Base-by-base conservation (phyloP, 495 filamentous ascomycete genomes). In the Annulohypoxylon stygium region DNA sequence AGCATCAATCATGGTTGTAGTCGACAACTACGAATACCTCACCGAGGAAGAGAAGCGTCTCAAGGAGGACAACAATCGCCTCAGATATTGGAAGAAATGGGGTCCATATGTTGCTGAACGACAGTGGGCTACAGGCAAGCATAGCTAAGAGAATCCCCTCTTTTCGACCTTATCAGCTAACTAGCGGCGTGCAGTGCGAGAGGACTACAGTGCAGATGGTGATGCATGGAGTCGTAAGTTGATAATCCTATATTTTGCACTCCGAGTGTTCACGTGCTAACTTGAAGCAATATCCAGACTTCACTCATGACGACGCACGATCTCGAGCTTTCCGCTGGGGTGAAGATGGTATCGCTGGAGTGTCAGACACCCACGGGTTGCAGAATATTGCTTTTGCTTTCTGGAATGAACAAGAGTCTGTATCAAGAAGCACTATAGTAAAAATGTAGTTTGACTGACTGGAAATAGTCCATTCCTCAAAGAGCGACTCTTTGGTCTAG, bases 371-470 rank as follows among this genome's bases (percentile, higher is more conserved):
- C 8, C 95, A 98, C 71, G 93, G 93, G 41, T 81, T 91, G 34
- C 93, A 97, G 82, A 96, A 97, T 78, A 92, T 98, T 76, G 92
- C 93, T 0, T 98, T 97, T 85, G 88, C 93, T 30, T 98, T 98
- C 82, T 98, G 95, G 95, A 98, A 98, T 80, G 93, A 92, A 81
- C 90, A 97, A 83, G 95, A 98, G 93, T 95, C 81, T 67, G 93
- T 60, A 37, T 36, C 33, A 36, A 16, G 36, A 3, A 37, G 36
- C 11, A 34, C 25, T 30, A 62, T 18, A 39, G 8, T 7, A 9
- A 33, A 26, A 43, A 25, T n/a, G 12, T 26, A 16, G 33, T 51
- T 67, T 73, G 34, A 75, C 67, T 75, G 39, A 65, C 41, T 53
- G 8, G 30, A 54, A 43, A 47, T 54, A 97, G 94, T 81, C 91